phyloP scores from a whole-genome alignment of 2,329 filamentous ascomycete genomes.

The Metarhizium brunneum region DNA sequence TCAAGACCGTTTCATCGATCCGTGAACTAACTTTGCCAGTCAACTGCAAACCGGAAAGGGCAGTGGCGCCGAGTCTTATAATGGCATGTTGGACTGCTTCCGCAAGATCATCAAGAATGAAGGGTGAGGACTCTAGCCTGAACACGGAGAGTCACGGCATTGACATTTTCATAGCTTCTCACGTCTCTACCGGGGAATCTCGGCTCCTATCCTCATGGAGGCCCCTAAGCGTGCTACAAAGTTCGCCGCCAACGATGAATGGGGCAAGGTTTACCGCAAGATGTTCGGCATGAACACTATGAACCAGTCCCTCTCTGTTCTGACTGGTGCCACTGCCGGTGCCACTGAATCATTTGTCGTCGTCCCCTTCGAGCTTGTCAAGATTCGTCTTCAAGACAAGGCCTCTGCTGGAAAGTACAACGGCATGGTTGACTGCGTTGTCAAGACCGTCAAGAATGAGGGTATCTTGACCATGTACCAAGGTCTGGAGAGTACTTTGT shows the following conservation, averaged over 20 bases:
- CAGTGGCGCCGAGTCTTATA: constrained; percentile 76
- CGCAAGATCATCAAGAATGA: constrained; percentile 93
- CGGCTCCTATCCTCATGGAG: constrained; percentile 95
- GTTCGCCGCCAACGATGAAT: constrained; percentile 97
- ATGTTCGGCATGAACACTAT: constrained; percentile 78
- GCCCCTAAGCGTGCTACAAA: constrained; percentile 91
- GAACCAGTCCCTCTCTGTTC: constrained; percentile 82
- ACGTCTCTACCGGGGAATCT: constrained; percentile 90
- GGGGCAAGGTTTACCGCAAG: constrained; percentile 89
- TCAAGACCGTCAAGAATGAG: constrained; percentile 75
- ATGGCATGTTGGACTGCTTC: constrained; percentile 97
- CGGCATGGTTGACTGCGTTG: constrained; percentile 70
- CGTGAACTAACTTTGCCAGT: constrained; percentile 35
- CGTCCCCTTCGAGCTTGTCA: constrained; percentile 95
- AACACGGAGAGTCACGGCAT: constrained; percentile 12
- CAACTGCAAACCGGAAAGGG: constrained; percentile 75
- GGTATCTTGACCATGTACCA: constrained; percentile 88
- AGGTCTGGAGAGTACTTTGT: constrained; percentile 91
- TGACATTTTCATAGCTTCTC: constrained; percentile 51
- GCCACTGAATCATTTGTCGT: constrained; percentile 96
- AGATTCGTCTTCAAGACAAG: constrained; percentile 95
- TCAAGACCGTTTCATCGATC: background rate
- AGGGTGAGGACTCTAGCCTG: constrained; percentile 49
- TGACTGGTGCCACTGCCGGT: constrained; percentile 90
- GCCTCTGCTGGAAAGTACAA: constrained; percentile 83